Conservation (phyloP, 306 rosid species). For the Glycine soja region DNA sequence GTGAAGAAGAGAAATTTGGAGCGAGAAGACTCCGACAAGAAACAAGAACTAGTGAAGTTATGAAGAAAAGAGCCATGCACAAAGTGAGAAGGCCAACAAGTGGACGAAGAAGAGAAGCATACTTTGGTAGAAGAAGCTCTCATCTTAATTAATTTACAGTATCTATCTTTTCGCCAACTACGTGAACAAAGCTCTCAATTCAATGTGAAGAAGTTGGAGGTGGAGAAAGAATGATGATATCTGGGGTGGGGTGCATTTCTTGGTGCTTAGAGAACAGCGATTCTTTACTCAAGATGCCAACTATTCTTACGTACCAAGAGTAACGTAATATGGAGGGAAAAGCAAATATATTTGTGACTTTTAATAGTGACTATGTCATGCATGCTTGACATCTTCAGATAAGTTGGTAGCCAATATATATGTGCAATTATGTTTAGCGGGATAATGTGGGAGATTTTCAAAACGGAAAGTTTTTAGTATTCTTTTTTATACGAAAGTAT, state of each 20-base stretch:
- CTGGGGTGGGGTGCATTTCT: constrained; percentile 45
- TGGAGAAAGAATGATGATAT: constrained; percentile 3
- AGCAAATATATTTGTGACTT: not conserved
- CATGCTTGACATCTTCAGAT: not conserved
- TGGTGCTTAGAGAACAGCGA: constrained; percentile 38
- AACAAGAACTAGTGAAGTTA: constrained; percentile 39
- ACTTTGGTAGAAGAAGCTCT: constrained; percentile 10
- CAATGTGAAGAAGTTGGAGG: constrained; percentile 8
- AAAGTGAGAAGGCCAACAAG: constrained; percentile 25
- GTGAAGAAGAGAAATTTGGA: constrained; percentile 11
- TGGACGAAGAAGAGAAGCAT: constrained; percentile 17
- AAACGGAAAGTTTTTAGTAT: not conserved
- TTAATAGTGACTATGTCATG: not conserved
- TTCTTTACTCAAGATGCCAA: constrained; percentile 35
- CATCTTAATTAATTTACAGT: constrained; percentile 44
- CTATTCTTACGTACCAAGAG: constrained; percentile 32
- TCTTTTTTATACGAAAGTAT: too few relatives aligned
- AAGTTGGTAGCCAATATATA: not conserved
- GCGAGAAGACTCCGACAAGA: constrained; percentile 22
- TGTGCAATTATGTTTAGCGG: too few relatives aligned
- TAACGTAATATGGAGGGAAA: constrained; percentile 5
- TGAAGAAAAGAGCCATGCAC: constrained; percentile 27
- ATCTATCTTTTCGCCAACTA: not conserved
- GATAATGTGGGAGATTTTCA: not conserved
- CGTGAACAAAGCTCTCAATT: not conserved